Conservation (phyloP, 805 yeast genomes). For the Grigorovia humatica region DNA sequence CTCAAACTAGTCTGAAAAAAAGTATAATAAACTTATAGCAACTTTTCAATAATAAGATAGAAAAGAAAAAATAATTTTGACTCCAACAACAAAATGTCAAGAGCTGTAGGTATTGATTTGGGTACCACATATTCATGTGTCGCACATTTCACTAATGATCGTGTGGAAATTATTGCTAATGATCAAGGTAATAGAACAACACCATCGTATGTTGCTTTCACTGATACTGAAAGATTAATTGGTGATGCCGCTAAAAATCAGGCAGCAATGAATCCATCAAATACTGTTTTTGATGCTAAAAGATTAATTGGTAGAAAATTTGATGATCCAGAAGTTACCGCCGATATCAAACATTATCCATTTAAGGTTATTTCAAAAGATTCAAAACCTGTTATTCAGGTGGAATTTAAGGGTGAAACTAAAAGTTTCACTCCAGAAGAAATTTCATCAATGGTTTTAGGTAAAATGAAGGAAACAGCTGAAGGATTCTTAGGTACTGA, state of each 20-base stretch:
- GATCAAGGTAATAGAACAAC: constrained; percentile 99
- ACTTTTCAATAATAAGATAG: neutral
- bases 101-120: constrained; percentile 65
- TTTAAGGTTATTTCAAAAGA: constrained; percentile 65
- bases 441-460: constrained; percentile 84
- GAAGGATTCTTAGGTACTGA: constrained; percentile 74
- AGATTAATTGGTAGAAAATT: constrained; percentile 89
- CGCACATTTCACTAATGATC: constrained; percentile 84
- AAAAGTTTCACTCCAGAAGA: constrained; percentile 90
- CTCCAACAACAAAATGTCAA: constrained; percentile 29
- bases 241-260: constrained; percentile 98
- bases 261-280: constrained; percentile 85
- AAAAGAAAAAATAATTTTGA: neutral
- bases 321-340: constrained; percentile 65
- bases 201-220: constrained; percentile 92
- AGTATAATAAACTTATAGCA: neutral
- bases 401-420: constrained; percentile 73
- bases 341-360: constrained; percentile 78
- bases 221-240: constrained; percentile 83
- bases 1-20: neutral
- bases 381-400: constrained; percentile 74
- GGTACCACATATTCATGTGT: constrained; percentile 94
- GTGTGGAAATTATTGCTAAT: constrained; percentile 92
- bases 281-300: constrained; percentile 87
- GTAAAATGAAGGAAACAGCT: constrained; percentile 86